These are phyloP conservation scores for Brassica rapa DNA, from an alignment of 345 rosid genomes.

Conservation along the genomic window DNA sequence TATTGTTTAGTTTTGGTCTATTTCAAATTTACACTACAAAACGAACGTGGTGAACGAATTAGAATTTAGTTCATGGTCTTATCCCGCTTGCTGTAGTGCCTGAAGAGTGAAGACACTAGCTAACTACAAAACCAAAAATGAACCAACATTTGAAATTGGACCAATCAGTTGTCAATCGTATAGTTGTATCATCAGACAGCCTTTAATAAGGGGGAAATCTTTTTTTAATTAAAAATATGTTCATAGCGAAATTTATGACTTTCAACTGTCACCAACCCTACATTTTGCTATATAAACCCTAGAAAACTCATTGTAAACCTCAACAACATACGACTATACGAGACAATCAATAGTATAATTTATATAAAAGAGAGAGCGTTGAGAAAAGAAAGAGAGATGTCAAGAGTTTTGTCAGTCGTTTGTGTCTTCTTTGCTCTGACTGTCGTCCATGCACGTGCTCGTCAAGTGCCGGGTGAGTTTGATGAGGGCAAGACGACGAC, in stretches of 20 bases:
- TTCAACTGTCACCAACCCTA: slow-evolving; percentile 53
- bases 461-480: slow-evolving; percentile 31
- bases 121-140: background rate
- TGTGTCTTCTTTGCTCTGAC: slow-evolving; percentile 24
- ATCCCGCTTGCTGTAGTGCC: background rate
- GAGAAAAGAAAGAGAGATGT: slow-evolving; percentile 24
- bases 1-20: background rate
- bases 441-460: slow-evolving; percentile 35
- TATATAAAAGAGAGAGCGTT: background rate
- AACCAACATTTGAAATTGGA: slow-evolving; percentile 8
- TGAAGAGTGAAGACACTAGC: slow-evolving; percentile 13
- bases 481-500: slow-evolving; percentile 13
- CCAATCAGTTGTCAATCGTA: slow-evolving; percentile 22
- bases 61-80: background rate
- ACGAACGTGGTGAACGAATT: background rate
- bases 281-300: slow-evolving; percentile 43
- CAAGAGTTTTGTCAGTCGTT: slow-evolving; percentile 32
- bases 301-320: slow-evolving; percentile 24
- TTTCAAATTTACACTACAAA: background rate
- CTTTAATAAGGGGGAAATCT: slow-evolving; percentile 17
- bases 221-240: slow-evolving; percentile 15
- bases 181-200: slow-evolving; percentile 36
- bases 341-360: slow-evolving; percentile 4
- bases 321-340: slow-evolving; percentile 20
- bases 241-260: slow-evolving; percentile 40